Percentiles rank a stretch among this genome's conserved stretches.
phyloP scores from a whole-genome alignment of 1,139 yeast species.

The Maudiozyma humilis region DNA sequence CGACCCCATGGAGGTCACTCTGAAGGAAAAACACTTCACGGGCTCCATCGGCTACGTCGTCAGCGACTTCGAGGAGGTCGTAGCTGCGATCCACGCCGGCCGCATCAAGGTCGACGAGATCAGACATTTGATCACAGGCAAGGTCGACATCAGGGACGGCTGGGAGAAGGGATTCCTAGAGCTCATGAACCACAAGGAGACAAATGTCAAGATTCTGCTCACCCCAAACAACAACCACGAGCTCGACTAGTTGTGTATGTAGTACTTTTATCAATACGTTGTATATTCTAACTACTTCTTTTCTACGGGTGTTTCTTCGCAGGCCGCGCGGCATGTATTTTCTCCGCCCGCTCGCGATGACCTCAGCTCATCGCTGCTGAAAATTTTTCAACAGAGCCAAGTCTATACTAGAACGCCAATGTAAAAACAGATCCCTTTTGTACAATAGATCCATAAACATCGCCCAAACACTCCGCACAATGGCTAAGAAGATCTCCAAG shows the following conservation, averaged over 20 bases:
- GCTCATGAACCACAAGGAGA: constrained; percentile 38
- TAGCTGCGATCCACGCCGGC: constrained; percentile 39
- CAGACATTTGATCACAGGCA: constrained; percentile 38
- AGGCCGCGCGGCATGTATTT: no score
- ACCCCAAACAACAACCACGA: constrained; percentile 24
- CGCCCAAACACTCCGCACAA: no score
- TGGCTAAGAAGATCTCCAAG: constrained; percentile 46
- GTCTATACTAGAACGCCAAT: no score
- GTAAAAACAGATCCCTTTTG: no score
- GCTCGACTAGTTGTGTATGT: constrained; percentile 8
- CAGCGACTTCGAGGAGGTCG: constrained; percentile 42
- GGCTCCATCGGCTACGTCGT: constrained; percentile 45
- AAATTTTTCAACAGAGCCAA: no score
- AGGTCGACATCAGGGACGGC: constrained; percentile 37
- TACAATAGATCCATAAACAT: no score
- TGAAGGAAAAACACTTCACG: constrained; percentile 37
- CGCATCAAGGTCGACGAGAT: constrained; percentile 36
- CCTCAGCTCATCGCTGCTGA: no score
- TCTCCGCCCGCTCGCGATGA: no score
- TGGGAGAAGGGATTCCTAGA: constrained; percentile 40
- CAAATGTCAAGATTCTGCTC: constrained; percentile 39
- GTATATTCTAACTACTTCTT: no score
- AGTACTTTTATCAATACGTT: no score
- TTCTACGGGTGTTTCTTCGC: no score
- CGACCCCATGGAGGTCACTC: constrained; percentile 41